Conservation (phyloP, 2,329 filamentous ascomycete genomes). For the Verruconis gallopava region DNA sequence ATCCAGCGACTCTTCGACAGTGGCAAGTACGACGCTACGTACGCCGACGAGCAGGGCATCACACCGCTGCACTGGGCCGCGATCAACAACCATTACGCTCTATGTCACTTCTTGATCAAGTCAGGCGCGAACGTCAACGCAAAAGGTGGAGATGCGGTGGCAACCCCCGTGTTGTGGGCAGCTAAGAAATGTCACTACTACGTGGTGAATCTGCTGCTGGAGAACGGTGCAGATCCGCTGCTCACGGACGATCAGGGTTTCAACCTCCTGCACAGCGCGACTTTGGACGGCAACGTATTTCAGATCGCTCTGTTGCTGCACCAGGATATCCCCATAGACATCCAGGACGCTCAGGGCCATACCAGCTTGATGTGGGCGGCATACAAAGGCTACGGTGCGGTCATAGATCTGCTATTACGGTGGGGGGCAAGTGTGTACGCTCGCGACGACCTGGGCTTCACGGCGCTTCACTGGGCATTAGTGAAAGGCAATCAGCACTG, state of each 20-base stretch:
- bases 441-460: constrained; percentile 83
- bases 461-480: constrained; percentile 88
- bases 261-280: constrained; percentile 93
- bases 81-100: constrained; percentile 95
- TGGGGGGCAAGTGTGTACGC: constrained; percentile 94
- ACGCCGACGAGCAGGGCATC: constrained; percentile 82
- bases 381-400: constrained; percentile 89
- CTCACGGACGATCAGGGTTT: constrained; percentile 91
- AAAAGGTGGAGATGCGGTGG: constrained; percentile 88
- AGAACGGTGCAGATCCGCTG: constrained; percentile 83
- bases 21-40: constrained; percentile 69
- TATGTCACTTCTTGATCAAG: constrained; percentile 89
- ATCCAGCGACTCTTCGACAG: constrained; percentile 86
- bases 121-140: constrained; percentile 81
- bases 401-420: constrained; percentile 80
- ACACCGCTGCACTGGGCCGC: constrained; percentile 96
- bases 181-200: constrained; percentile 96
- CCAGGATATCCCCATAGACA: constrained; percentile 89
- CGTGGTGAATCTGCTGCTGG: constrained; percentile 80
- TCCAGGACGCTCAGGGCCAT: constrained; percentile 78
- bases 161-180: constrained; percentile 92
- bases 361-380: constrained; percentile 97
- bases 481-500: constrained; percentile 85
- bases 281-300: constrained; percentile 90
- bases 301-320: constrained; percentile 81